Evolutionary conservation across 2,329 filamentous ascomycete genomes (phyloP), one percentile per base, ranked within the genome.

Genomic region (Ophiostoma ips): DNA sequence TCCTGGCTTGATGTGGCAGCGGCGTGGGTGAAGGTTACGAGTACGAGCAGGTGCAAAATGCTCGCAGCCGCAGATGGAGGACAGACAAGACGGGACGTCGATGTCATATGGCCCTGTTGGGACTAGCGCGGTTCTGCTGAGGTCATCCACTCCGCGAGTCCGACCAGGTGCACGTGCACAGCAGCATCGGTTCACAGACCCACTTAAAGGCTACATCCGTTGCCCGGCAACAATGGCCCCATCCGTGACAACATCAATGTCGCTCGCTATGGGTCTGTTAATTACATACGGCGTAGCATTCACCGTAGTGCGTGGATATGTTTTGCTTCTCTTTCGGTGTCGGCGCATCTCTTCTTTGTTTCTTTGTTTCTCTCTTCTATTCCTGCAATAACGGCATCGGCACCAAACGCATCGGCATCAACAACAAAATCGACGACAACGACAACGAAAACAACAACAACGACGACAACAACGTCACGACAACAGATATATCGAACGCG

Each of bases 21-120:
- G 24, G 24, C n/a, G 24, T 28, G 24, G 24, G 24, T 28, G 24
- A 50, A 51, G 37, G 44, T 43, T 37, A 36, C 30, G 31, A 49
- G 37, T n/a, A n/a, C n/a, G n/a, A n/a, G n/a, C n/a, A n/a, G n/a
- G n/a, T n/a, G n/a, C n/a, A n/a, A n/a, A n/a, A n/a, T n/a, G n/a
- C n/a, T n/a, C n/a, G n/a, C n/a, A n/a, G n/a, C n/a, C n/a, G n/a
- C n/a, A n/a, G n/a, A n/a, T n/a, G n/a, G n/a, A n/a, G n/a, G n/a
- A n/a, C n/a, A n/a, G n/a, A n/a, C n/a, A n/a, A n/a, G n/a, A n/a
- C n/a, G n/a, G 30, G 12, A 7, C 34, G 48, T 37, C 28, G 33
- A 48, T 51, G 46, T 45, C 50, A 48, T 48, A 51, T 13, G 34
- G 21, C 21, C 46, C 19, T 24, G 49, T 38, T 13, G 11, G 50